Evolutionary conservation across 192 early-diverging fungal genomes (phyloP).

Genomic region (Jimgerdemannia flammicorona): DNA sequence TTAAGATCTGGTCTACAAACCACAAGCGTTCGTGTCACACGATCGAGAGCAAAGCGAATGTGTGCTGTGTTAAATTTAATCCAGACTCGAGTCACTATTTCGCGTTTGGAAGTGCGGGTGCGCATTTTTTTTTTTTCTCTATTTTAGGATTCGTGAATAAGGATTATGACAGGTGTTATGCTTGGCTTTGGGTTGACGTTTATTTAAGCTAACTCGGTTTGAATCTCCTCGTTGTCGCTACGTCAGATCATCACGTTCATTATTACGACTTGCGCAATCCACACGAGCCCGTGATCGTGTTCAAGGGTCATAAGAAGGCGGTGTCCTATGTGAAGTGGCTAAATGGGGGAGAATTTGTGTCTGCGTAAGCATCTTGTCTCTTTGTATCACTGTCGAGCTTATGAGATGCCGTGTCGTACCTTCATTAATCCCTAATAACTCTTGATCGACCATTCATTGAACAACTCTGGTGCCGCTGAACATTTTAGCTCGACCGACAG

Average conservation of each 20-base stretch:
- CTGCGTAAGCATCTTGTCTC: constrained; percentile 43
- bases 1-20: constrained; percentile 83
- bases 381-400: too few species aligned
- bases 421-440: too few species aligned
- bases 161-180: too few species aligned
- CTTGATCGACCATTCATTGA: neutral
- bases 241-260: constrained; percentile 90
- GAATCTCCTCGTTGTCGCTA: constrained; percentile 3
- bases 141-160: too few species aligned
- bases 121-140: too few species aligned
- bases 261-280: constrained; percentile 87
- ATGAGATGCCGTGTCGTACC: too few species aligned
- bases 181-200: constrained; percentile 1
- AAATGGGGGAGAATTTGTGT: constrained; percentile 73
- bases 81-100: constrained; percentile 69
- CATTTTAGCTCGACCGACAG: constrained; percentile 82
- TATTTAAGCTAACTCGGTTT: constrained; percentile 11
- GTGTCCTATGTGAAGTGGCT: constrained; percentile 94
- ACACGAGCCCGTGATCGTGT: constrained; percentile 61
- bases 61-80: constrained; percentile 93
- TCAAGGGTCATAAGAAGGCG: constrained; percentile 88
- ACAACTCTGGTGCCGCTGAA: too few species aligned
- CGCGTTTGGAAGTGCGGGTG: constrained; percentile 86
- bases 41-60: constrained; percentile 82
- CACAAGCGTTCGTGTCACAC: constrained; percentile 69